Base-by-base conservation (phyloP, 2,329 filamentous ascomycete genomes). In the Scedosporium boydii region DNA sequence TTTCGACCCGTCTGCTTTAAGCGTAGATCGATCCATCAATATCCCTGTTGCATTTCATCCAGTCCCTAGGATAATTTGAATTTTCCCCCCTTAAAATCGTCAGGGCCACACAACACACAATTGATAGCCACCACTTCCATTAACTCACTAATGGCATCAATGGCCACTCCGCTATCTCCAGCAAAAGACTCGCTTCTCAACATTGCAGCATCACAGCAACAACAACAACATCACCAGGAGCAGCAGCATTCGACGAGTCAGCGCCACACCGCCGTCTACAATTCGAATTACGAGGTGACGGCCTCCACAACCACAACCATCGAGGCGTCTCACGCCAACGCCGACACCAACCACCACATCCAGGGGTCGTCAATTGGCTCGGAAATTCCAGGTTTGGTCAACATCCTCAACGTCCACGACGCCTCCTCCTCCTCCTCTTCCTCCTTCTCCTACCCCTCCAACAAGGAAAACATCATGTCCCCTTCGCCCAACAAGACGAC, bases 381-480 rank as follows among this genome's bases (percentile, higher is more conserved):
- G 12, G 51, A 27, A 23, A 23, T 6, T 26, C 59, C 42, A 23
- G 23, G 41, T 18, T 44, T 12, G 16, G 48, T 16, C 12, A n/a
- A 53, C 61, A 21, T 16, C 27, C 60, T 48, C 18, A 53, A 41
- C 53, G 38, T 29, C 21, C 18, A 38, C 56, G 56, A 55, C 23
- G n/a, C 56, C n/a, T n/a, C 14, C 29, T n/a, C 16, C 34, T 12
- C 59, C 18, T 41, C 26, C 42, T n/a, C 12, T 27, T n/a, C 56
- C 29, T n/a, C 14, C 56, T n/a, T 29, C 34, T 5, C 59, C 18
- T 55, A 26, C 42, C 26, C 16, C 59, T 14, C 42, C 42, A 29
- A 29, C 59, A 51, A 58, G 56, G 61, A 62, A 26, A 62, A 62
- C 55, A 23, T 29, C 41, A 61, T 61, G 59, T 56, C 46, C 10